phyloP scores from a whole-genome alignment of 352 stramenopile species.

The Phytophthora syringae region DNA sequence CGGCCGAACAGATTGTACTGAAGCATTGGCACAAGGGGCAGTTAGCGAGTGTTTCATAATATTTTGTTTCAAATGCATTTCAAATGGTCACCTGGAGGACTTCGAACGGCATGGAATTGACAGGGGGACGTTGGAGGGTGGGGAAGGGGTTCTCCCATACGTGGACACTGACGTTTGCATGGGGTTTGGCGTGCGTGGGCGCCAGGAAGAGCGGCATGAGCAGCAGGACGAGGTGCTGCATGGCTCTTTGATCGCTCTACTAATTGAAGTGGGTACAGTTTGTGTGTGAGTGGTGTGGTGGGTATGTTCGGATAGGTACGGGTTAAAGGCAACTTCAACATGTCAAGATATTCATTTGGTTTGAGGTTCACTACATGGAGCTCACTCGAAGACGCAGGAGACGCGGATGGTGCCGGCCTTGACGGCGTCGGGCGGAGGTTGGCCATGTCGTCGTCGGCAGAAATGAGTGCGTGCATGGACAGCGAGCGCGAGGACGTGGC shows the following conservation, averaged over 20 bases:
- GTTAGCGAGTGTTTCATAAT: background rate
- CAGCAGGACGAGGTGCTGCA: constrained; percentile 1
- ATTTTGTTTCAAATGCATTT: too few species aligned
- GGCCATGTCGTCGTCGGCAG: constrained; percentile 31
- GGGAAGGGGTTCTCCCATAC: constrained; percentile 8
- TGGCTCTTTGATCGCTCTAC: constrained; percentile 1
- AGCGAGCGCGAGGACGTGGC: constrained; percentile 44
- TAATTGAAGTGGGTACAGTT: constrained; percentile 9
- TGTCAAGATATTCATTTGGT: too few species aligned
- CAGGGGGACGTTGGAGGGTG: constrained; percentile 2
- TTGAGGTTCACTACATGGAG: too few species aligned
- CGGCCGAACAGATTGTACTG: constrained; percentile 88
- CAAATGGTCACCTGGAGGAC: constrained; percentile 55
- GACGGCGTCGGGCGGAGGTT: constrained; percentile 37
- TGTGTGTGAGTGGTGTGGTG: constrained; percentile 1
- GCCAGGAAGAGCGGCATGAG: constrained; percentile 8
- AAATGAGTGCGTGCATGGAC: constrained; percentile 33
- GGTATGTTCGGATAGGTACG: background rate
- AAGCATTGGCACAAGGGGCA: background rate
- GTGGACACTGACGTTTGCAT: constrained; percentile 5
- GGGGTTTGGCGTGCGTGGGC: background rate
- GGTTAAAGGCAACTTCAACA: constrained; percentile 11
- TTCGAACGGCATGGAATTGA: constrained; percentile 52
- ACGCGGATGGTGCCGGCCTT: constrained; percentile 50
- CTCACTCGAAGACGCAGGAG: constrained; percentile 53